Percentiles rank a stretch among this genome's conserved stretches.
phyloP scores from a whole-genome alignment of 1,139 yeast genomes.

The Torulaspora globosa region DNA sequence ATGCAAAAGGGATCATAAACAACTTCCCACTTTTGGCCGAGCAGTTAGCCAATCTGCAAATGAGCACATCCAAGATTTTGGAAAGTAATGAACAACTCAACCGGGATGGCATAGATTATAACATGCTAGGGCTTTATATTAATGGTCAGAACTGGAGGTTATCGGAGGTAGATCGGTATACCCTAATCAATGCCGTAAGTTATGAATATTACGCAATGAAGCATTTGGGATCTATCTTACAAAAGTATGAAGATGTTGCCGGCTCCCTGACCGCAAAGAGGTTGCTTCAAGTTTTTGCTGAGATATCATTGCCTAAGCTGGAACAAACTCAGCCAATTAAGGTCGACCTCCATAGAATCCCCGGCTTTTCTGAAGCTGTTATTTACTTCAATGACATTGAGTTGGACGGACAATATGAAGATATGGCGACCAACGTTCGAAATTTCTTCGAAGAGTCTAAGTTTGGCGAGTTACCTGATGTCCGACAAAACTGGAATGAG shows the following conservation, averaged over 20 bases:
- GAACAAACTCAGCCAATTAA: constrained; percentile 33
- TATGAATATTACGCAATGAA: constrained; percentile 21
- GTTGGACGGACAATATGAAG: constrained; percentile 51
- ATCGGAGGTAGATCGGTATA: constrained; percentile 23
- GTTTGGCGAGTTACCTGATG: constrained; percentile 63
- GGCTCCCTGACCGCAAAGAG: constrained; percentile 13
- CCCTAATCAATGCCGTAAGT: constrained; percentile 22
- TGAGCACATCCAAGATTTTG: constrained; percentile 14
- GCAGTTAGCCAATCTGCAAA: constrained; percentile 19
- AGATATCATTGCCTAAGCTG: constrained; percentile 22
- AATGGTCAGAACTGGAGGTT: constrained; percentile 52
- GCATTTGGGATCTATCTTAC: constrained; percentile 13
- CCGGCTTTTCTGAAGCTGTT: constrained; percentile 41
- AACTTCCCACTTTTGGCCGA: constrained; percentile 51
- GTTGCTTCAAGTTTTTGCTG: constrained; percentile 22
- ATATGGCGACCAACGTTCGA: constrained; percentile 44
- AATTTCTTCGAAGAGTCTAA: constrained; percentile 41
- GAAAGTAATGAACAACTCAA: constrained; percentile 17
- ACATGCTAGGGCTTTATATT: constrained; percentile 49
- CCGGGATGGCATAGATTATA: constrained; percentile 29
- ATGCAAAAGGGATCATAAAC: constrained; percentile 41
- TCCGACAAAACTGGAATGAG: constrained; percentile 73
- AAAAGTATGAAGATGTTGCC: constrained; percentile 7
- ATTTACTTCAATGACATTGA: constrained; percentile 78
- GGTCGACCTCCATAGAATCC: constrained; percentile 33